These are phyloP conservation scores for Allantophomopsis cytisporea DNA, from an alignment of 2,329 filamentous ascomycete species.

Conservation along the genomic window DNA sequence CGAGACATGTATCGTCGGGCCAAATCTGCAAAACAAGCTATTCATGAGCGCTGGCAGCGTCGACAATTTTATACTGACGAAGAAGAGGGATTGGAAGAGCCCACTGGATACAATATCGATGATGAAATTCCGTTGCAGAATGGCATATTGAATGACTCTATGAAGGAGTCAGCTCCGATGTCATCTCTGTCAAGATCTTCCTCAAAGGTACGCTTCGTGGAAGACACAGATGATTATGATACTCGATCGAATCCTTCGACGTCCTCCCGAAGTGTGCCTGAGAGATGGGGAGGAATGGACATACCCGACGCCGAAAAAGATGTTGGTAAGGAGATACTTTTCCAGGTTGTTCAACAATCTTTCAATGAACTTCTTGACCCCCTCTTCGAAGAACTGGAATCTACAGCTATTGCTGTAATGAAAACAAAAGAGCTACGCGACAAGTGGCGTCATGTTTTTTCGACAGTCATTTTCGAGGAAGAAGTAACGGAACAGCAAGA, in stretches of 20 bases:
- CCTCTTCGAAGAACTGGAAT: constrained; percentile 72
- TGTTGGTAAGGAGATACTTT: constrained; percentile 62
- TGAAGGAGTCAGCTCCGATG: constrained; percentile 22
- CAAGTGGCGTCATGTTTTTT: constrained; percentile 35
- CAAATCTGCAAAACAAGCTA: constrained; percentile 10
- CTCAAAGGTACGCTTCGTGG: constrained; percentile 66
- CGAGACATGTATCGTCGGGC: not conserved
- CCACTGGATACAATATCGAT: constrained; percentile 47
- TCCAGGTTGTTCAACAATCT: constrained; percentile 81
- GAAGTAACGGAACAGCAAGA: constrained; percentile 5
- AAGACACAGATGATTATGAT: constrained; percentile 57
- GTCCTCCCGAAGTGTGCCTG: constrained; percentile 57
- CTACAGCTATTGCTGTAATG: constrained; percentile 55
- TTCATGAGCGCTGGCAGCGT: constrained; percentile 63
- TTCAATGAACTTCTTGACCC: constrained; percentile 86
- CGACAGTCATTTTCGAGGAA: constrained; percentile 23
- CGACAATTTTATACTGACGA: constrained; percentile 75
- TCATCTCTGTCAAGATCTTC: constrained; percentile 56
- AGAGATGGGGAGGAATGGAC: constrained; percentile 66
- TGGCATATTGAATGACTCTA: constrained; percentile 14
- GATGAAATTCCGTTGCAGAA: constrained; percentile 33
- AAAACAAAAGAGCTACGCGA: constrained; percentile 48
- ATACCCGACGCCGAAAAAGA: constrained; percentile 72
- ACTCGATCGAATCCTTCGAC: constrained; percentile 58
- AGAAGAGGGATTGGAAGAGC: constrained; percentile 61